Evolutionary conservation across 192 early-diverging fungal genomes (phyloP), one percentile per base, ranked within the genome.

Genomic region (Backusella liffmaniae): DNA sequence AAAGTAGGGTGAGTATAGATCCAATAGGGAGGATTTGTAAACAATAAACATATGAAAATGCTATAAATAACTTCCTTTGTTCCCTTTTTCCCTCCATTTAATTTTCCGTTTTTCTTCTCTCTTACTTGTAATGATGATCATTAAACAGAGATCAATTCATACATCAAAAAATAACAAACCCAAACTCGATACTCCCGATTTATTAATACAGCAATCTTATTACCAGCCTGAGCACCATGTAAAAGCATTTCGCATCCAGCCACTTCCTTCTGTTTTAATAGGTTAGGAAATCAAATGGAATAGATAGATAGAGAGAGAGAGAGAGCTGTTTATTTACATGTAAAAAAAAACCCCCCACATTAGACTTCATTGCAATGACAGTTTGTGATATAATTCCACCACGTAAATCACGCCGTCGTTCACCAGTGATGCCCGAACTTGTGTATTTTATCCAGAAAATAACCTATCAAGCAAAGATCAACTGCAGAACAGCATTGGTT

Each of bases 371-470:
- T 7, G 72, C 72, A 18, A 73, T 73, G 72, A 62, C 72, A 23
- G 53, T 73, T 10, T 73, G 72, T n/a, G 72, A 73, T 65, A 46
- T 73, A 23, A 73, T 73, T 1, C 72, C 72, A 16, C 46, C 49
- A 44, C 37, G 44, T 9, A 72, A 49, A 36, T 73, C 67, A 68
- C 16, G 37, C 41, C 56, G 18, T 51, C 46, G 72, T 16, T 26
- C 34, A 72, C 72, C 34, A 12, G 30, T 51, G 16, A 56, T 81
- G 67, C 80, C 80, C 3, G 80, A 81, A 42, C 18, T 81, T 4
- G 66, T 81, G 21, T 74, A 73, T 71, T 81, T 77, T 13, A 73
- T 81, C 13, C 66, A 81, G 74, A 81, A 77, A 44, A 75, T 81
- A 4, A 81, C 80, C n/a, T 70, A 67, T 21, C 72, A 39, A 39